Evolutionary conservation across 1,284 basidiomycete species (phyloP).

Genomic region (Schizophyllum commune): DNA sequence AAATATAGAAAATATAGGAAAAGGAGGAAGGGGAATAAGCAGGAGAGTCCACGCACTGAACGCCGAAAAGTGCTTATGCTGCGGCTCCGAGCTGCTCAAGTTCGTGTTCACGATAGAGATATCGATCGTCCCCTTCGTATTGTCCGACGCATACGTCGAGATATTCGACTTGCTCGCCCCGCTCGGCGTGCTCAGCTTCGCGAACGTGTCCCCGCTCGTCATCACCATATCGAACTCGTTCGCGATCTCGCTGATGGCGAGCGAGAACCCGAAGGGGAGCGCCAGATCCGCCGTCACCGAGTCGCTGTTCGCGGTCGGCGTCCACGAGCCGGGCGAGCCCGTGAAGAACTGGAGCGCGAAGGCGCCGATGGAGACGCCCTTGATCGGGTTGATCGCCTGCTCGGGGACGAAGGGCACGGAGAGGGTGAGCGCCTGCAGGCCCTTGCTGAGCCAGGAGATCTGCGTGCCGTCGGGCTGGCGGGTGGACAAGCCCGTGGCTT

Average conservation of each 20-base stretch:
- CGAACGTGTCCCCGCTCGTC: constrained; percentile 39
- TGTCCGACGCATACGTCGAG: constrained; percentile 38
- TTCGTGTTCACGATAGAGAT: constrained; percentile 55
- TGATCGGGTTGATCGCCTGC: constrained; percentile 58
- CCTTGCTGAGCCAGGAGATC: constrained; percentile 64
- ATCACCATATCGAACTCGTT: constrained; percentile 59
- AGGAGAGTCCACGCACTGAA: constrained; percentile 33
- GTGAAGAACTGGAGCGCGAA: constrained; percentile 53
- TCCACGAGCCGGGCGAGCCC: constrained; percentile 41
- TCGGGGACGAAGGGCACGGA: constrained; percentile 57
- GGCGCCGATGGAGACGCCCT: constrained; percentile 56
- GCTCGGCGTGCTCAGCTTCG: constrained; percentile 49
- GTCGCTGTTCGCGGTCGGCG: constrained; percentile 49
- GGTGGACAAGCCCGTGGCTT: constrained; percentile 53
- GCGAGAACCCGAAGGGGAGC: constrained; percentile 71
- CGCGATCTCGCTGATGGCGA: constrained; percentile 58
- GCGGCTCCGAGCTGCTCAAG: constrained; percentile 41
- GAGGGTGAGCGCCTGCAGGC: constrained; percentile 48
- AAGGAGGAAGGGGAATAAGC: constrained; percentile 21
- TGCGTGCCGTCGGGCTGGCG: constrained; percentile 45
- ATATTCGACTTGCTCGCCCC: constrained; percentile 54
- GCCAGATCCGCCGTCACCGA: constrained; percentile 55
- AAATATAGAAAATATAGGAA: background rate
- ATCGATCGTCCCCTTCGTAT: constrained; percentile 62
- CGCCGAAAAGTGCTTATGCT: constrained; percentile 44